Evolutionary conservation across 2,329 filamentous ascomycete species (phyloP).

Genomic region (Calonectria multiphialidica): DNA sequence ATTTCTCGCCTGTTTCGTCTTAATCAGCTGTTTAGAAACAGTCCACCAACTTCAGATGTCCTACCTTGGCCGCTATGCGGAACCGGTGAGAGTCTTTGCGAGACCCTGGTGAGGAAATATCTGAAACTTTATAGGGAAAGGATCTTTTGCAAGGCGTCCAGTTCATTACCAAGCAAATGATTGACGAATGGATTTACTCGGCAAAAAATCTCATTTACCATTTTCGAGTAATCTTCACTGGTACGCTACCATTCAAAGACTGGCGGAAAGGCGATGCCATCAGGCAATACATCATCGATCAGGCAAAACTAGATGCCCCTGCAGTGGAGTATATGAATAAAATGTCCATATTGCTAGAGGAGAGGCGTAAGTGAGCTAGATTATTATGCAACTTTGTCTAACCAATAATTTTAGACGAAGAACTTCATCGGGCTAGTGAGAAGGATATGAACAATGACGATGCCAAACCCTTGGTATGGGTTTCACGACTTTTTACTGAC

Average conservation of each 20-base stretch:
- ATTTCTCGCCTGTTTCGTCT: background rate
- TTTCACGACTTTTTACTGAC: background rate
- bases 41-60: background rate
- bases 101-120: no score
- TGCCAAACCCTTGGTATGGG: background rate
- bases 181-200: background rate
- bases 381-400: background rate
- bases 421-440: background rate
- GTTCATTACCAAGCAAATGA: background rate
- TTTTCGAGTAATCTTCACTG: background rate
- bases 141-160: background rate
- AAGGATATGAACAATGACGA: background rate
- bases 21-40: background rate
- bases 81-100: background rate
- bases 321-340: background rate
- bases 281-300: background rate
- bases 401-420: background rate
- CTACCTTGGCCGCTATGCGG: background rate
- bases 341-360: background rate
- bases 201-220: background rate
- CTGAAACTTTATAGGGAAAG: background rate
- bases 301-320: background rate
- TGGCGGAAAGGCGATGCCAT: background rate
- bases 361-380: background rate
- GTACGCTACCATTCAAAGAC: background rate